Percentiles rank a stretch among this genome's conserved stretches.
Conservation (phyloP, 352 stramenopile species). For the Phytophthora megakarya region DNA sequence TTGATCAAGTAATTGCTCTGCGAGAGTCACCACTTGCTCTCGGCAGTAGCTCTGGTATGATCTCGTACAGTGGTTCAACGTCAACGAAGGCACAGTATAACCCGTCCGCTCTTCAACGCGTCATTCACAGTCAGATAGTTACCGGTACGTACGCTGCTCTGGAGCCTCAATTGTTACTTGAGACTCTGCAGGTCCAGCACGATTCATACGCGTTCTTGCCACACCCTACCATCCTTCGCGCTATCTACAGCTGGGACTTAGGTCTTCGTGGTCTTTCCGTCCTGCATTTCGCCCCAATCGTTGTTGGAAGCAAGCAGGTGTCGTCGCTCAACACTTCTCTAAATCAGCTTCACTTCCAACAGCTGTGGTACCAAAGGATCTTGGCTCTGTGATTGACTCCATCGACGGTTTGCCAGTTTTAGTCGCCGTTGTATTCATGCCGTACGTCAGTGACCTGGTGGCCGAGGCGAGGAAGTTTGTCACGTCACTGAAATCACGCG, state of each 20-base stretch:
- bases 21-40: neutral
- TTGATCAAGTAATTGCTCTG: neutral
- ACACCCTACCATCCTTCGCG: slow-evolving; percentile 11
- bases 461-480: no score
- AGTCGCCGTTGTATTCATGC: neutral
- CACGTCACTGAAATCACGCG: no score
- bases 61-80: neutral
- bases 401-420: slow-evolving; percentile 8
- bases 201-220: slow-evolving; percentile 18
- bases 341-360: slow-evolving; percentile 2
- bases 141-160: neutral
- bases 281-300: slow-evolving; percentile 15
- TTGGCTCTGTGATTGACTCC: slow-evolving; percentile 10
- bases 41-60: neutral
- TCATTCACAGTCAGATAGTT: slow-evolving; percentile 3
- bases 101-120: neutral
- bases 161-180: slow-evolving; percentile 7
- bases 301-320: neutral
- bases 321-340: slow-evolving; percentile 11
- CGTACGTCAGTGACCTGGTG: no score
- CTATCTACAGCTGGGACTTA: slow-evolving; percentile 16
- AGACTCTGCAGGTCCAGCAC: slow-evolving; percentile 17
- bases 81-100: neutral
- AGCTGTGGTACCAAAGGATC: neutral
- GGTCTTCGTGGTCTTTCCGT: slow-evolving; percentile 11